These are phyloP conservation scores for Nannizziopsis arthrosporioides DNA, from an alignment of 2,329 filamentous ascomycete genomes.

Conservation along the genomic window DNA sequence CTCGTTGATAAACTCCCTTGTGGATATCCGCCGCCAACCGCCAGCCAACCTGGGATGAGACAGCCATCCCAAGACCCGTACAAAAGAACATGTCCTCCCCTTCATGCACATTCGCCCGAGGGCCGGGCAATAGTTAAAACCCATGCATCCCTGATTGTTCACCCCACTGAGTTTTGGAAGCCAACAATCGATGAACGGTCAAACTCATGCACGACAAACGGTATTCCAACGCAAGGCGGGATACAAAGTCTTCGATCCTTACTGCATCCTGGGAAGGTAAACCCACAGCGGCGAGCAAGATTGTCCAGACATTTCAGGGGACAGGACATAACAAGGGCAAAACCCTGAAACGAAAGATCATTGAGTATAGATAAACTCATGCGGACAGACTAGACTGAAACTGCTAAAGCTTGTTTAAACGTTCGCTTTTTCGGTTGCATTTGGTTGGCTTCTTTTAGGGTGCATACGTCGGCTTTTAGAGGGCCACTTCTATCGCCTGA, in stretches of 20 bases:
- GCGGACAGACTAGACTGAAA: neutral
- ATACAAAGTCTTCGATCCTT: neutral
- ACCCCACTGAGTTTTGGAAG: too few species aligned
- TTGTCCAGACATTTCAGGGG: constrained; percentile 24
- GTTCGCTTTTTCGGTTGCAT: neutral
- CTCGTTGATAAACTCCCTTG: too few species aligned
- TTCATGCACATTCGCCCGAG: too few species aligned
- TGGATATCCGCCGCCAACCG: too few species aligned
- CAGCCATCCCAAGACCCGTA: too few species aligned
- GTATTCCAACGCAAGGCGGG: neutral
- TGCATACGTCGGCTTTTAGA: too few species aligned
- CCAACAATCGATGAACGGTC: too few species aligned
- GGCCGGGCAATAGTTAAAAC: too few species aligned
- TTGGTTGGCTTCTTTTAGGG: neutral
- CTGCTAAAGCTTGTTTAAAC: neutral
- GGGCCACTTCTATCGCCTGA: too few species aligned
- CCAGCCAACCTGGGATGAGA: too few species aligned
- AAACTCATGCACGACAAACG: neutral
- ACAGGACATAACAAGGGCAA: constrained; percentile 24
- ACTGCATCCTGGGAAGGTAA: neutral
- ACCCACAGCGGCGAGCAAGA: constrained; percentile 17
- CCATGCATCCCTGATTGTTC: too few species aligned
- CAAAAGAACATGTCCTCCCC: too few species aligned
- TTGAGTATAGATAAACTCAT: constrained; percentile 25
- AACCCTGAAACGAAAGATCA: constrained; percentile 25